Conservation (phyloP, 306 rosid species). For the Pyrus betulifolia region DNA sequence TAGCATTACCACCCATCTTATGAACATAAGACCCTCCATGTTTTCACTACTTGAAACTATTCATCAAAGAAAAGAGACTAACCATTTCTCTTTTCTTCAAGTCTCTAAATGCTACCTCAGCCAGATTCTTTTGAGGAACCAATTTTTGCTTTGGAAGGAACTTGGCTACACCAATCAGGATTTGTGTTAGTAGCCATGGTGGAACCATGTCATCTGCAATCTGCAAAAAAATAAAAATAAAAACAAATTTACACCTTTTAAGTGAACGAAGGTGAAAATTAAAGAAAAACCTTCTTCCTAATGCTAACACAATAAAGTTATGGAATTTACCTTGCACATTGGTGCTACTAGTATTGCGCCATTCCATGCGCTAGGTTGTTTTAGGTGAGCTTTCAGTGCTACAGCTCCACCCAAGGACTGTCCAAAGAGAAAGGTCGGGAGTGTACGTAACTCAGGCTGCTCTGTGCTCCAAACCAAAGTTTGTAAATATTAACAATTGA, state of each 20-base stretch:
- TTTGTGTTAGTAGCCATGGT: constrained; percentile 44
- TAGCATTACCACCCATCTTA: neutral
- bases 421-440: constrained; percentile 81
- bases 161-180: constrained; percentile 52
- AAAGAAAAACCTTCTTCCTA: neutral
- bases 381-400: constrained; percentile 65
- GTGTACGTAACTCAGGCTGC: constrained; percentile 44
- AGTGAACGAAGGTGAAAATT: constrained; percentile 16
- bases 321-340: constrained; percentile 78
- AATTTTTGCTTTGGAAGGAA: constrained; percentile 73
- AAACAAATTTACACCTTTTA: neutral
- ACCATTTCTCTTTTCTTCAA: constrained; percentile 61
- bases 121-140: constrained; percentile 79
- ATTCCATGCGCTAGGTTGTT: constrained; percentile 72
- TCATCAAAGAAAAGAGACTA: neutral
- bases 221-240: constrained; percentile 14
- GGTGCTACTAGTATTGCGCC: constrained; percentile 96
- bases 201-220: constrained; percentile 91
- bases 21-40: neutral
- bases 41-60: neutral
- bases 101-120: constrained; percentile 79
- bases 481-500: constrained; percentile 6
- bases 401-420: constrained; percentile 97
- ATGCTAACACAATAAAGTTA: constrained; percentile 3
- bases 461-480: constrained; percentile 38